phyloP scores from a whole-genome alignment of 1,284 basidiomycete species.

The Phenoliferia sp. region DNA sequence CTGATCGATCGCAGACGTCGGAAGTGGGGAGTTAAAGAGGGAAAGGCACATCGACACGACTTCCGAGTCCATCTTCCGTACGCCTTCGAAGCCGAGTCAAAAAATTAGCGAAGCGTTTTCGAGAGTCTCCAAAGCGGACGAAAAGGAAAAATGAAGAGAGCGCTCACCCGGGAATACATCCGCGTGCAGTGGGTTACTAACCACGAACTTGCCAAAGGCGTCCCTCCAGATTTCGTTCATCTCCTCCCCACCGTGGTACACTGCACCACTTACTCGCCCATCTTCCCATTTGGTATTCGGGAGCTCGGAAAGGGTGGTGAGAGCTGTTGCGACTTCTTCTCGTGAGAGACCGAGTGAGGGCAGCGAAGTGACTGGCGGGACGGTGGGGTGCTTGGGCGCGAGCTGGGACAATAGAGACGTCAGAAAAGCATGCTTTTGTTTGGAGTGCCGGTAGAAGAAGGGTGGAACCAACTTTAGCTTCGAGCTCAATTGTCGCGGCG shows the following conservation, averaged over 20 bases:
- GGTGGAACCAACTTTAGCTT: slow-evolving; percentile 23
- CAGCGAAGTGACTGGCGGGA: slow-evolving; percentile 60
- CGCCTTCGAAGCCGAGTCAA: slow-evolving; percentile 44
- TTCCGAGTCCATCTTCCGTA: slow-evolving; percentile 97
- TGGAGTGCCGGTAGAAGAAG: slow-evolving; percentile 4
- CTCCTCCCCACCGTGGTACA: slow-evolving; percentile 66
- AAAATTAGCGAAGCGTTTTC: too few species aligned
- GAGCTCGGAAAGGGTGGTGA: slow-evolving; percentile 66
- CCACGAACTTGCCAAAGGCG: slow-evolving; percentile 47
- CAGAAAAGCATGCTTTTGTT: too few species aligned
- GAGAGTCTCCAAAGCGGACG: not conserved
- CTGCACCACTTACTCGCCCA: slow-evolving; percentile 61
- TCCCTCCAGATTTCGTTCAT: slow-evolving; percentile 52
- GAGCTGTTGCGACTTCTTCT: slow-evolving; percentile 75
- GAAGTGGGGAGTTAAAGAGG: slow-evolving; percentile 48
- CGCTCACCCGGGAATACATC: slow-evolving; percentile 57
- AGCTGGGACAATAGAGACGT: slow-evolving; percentile 68
- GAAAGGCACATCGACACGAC: slow-evolving; percentile 88
- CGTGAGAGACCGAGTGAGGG: slow-evolving; percentile 62
- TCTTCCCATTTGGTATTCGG: slow-evolving; percentile 57
- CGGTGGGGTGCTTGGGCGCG: slow-evolving; percentile 56
- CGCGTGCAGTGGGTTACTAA: slow-evolving; percentile 79
- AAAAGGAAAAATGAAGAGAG: not conserved
- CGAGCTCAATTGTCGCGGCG: slow-evolving; percentile 34
- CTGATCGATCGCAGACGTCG: slow-evolving; percentile 44